phyloP scores from a whole-genome alignment of 2,329 filamentous ascomycete genomes.

The Ophiocordyceps camponoti-saundersi region DNA sequence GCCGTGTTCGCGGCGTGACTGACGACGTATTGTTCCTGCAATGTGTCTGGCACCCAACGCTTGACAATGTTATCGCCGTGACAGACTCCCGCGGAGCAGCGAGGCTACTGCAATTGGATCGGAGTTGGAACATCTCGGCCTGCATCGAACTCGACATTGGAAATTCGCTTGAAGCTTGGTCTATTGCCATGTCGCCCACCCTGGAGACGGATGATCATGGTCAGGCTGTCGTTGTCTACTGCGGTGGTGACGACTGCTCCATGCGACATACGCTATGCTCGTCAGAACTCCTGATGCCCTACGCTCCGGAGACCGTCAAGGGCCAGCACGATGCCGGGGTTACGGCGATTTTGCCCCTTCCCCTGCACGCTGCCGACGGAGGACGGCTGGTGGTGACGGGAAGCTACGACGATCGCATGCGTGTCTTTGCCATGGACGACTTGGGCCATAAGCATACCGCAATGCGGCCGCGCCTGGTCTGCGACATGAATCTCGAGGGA shows the following conservation, averaged over 20 bases:
- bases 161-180: conserved; percentile 58
- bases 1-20: conserved; percentile 30
- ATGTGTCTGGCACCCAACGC: conserved; percentile 52
- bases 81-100: conserved; percentile 56
- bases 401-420: conserved; percentile 76
- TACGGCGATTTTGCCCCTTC: conserved; percentile 65
- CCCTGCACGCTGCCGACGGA: conserved; percentile 20
- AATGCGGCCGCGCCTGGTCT: conserved; percentile 33
- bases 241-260: conserved; percentile 62
- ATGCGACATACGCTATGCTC: conserved; percentile 27
- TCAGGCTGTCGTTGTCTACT: conserved; percentile 30
- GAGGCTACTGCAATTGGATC: conserved; percentile 31
- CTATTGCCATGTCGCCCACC: conserved; percentile 38
- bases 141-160: conserved; percentile 22
- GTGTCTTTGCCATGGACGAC: conserved; percentile 41
- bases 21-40: conserved; percentile 51
- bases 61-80: conserved; percentile 40
- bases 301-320: conserved; percentile 18
- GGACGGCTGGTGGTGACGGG: conserved; percentile 58
- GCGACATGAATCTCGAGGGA: conserved; percentile 51
- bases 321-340: conserved; percentile 63
- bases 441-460: conserved; percentile 20
- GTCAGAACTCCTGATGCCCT: conserved; percentile 5
- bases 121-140: conserved; percentile 19
- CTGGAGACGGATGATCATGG: conserved; percentile 7